These are phyloP conservation scores for Saccharomycopsis fibuligera DNA, from an alignment of 805 yeast species.

Conservation along the genomic window DNA sequence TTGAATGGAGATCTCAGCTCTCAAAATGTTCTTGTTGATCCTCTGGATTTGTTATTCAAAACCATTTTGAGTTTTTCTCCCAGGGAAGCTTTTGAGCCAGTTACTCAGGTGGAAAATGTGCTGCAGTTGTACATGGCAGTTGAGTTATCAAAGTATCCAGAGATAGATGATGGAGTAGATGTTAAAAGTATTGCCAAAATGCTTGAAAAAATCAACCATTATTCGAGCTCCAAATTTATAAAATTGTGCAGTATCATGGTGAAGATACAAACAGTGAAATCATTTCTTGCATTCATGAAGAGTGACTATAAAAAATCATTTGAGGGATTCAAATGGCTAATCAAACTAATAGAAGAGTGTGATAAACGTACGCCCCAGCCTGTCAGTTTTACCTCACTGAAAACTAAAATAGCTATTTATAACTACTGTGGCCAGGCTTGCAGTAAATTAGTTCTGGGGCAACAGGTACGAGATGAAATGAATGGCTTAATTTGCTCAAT, in stretches of 20 bases:
- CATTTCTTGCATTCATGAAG: conserved; percentile 1
- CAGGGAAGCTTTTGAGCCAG: conserved; percentile 1
- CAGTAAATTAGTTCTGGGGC: not conserved
- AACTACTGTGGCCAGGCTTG: not conserved
- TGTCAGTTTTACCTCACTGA: not conserved
- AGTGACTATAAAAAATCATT: conserved; percentile 3
- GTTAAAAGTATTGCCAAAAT: conserved; percentile 22
- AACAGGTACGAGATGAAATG: not conserved
- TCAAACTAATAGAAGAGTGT: not conserved
- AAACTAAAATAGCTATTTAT: not conserved
- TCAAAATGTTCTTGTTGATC: not conserved
- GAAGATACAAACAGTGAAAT: conserved; percentile 8
- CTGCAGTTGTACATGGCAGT: conserved; percentile 9
- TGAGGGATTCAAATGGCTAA: conserved; percentile 1
- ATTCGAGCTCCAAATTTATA: conserved; percentile 3
- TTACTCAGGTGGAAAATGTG: not conserved
- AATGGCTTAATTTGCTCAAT: not conserved
- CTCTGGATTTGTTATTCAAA: not conserved
- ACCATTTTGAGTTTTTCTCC: not conserved
- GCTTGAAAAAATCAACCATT: conserved; percentile 14
- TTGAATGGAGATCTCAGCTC: not conserved
- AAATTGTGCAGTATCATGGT: conserved; percentile 13
- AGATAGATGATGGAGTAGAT: conserved; percentile 23
- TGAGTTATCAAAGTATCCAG: conserved; percentile 22
- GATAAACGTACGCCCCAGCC: not conserved